phyloP scores from a whole-genome alignment of 257 asterid species.

The Jasminum sambac region DNA sequence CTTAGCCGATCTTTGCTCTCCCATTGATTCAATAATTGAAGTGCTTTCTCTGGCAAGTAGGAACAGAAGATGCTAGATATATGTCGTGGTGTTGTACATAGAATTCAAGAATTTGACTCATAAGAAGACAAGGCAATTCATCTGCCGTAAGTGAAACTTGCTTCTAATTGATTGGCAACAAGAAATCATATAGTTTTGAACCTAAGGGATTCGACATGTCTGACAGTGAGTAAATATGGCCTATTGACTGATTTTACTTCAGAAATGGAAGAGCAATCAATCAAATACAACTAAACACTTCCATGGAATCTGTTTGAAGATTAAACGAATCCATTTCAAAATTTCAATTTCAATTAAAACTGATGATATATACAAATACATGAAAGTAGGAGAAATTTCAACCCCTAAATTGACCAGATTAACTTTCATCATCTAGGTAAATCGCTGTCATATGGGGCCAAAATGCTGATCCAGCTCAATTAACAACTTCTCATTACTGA shows the following conservation, averaged over 20 bases:
- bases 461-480: not conserved
- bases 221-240: no score
- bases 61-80: not conserved
- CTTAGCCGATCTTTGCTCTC: slow-evolving; percentile 48
- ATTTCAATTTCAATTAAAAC: not conserved
- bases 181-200: not conserved
- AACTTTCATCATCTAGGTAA: not conserved
- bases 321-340: not conserved
- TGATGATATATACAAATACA: not conserved
- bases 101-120: not conserved
- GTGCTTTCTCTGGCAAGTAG: slow-evolving; percentile 54
- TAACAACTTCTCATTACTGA: not conserved
- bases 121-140: not conserved
- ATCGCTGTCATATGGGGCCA: not conserved
- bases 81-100: not conserved
- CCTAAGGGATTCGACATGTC: no score
- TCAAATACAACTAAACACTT: not conserved
- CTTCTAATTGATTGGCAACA: not conserved
- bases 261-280: not conserved
- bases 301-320: slow-evolving; percentile 1
- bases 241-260: not conserved
- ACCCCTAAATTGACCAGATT: not conserved
- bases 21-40: slow-evolving; percentile 48
- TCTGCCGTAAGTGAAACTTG: not conserved
- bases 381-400: not conserved